Conservation (phyloP, 345 rosid species). For the Dimocarpus longan region DNA sequence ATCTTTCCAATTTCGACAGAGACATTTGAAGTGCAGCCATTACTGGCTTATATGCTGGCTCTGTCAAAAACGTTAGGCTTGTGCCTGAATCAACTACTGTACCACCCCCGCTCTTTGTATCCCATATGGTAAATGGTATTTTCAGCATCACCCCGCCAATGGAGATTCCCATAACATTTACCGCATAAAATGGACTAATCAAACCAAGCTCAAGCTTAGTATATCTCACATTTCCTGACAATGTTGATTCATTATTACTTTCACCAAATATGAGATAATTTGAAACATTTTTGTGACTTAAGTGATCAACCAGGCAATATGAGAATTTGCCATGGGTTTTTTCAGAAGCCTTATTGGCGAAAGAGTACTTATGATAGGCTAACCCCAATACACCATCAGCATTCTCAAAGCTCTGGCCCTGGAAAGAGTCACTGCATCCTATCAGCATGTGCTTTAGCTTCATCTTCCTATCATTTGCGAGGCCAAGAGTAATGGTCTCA, state of each 20-base stretch:
- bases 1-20: constrained; percentile 32
- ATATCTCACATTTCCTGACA: constrained; percentile 22
- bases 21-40: constrained; percentile 34
- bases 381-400: constrained; percentile 66
- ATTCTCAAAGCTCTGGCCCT: constrained; percentile 33
- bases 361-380: constrained; percentile 45
- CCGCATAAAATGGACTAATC: constrained; percentile 49
- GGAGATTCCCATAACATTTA: constrained; percentile 51
- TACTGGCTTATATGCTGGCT: constrained; percentile 44
- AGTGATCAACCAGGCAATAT: constrained; percentile 65
- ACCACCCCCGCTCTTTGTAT: constrained; percentile 43
- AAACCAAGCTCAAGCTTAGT: constrained; percentile 46
- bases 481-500: constrained; percentile 48
- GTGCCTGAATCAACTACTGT: constrained; percentile 61
- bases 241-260: background rate
- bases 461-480: constrained; percentile 30
- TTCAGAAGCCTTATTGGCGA: constrained; percentile 39
- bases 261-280: constrained; percentile 58
- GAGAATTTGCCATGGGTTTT: constrained; percentile 50
- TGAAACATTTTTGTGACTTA: constrained; percentile 46
- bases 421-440: constrained; percentile 51
- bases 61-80: constrained; percentile 42
- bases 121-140: constrained; percentile 55
- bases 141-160: constrained; percentile 36
- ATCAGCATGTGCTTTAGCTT: constrained; percentile 38